Conservation (phyloP, 2,329 filamentous ascomycete genomes). For the Pseudopyricularia cyperi region DNA sequence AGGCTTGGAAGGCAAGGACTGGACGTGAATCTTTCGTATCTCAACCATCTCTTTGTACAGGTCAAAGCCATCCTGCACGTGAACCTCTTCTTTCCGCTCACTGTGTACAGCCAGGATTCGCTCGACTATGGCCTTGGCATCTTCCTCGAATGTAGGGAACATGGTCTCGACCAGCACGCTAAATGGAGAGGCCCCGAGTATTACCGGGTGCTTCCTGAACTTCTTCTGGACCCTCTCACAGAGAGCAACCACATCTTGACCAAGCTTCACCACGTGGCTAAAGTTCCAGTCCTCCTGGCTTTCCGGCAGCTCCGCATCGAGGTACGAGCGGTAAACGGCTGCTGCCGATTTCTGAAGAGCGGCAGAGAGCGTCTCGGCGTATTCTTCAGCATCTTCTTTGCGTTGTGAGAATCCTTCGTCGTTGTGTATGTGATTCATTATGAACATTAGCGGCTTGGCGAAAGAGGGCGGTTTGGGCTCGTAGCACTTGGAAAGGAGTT, state of each 20-base stretch:
- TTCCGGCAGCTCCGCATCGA: slow-evolving; percentile 69
- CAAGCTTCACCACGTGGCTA: slow-evolving; percentile 77
- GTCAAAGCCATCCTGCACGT: slow-evolving; percentile 86
- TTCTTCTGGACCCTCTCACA: slow-evolving; percentile 85
- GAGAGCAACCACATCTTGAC: slow-evolving; percentile 72
- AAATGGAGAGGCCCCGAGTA: slow-evolving; percentile 59
- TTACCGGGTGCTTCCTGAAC: slow-evolving; percentile 74
- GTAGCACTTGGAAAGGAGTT: slow-evolving; percentile 79
- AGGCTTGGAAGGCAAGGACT: slow-evolving; percentile 56
- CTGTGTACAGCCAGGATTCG: slow-evolving; percentile 65
- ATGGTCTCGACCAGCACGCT: slow-evolving; percentile 69
- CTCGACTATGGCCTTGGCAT: slow-evolving; percentile 73
- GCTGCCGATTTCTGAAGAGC: slow-evolving; percentile 62
- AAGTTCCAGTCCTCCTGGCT: slow-evolving; percentile 81
- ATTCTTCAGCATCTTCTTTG: slow-evolving; percentile 58
- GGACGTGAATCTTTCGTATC: slow-evolving; percentile 67
- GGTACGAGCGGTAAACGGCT: slow-evolving; percentile 65
- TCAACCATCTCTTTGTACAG: slow-evolving; percentile 81
- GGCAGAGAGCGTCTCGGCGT: slow-evolving; percentile 56
- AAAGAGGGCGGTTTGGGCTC: slow-evolving; percentile 76
- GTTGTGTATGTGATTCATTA: slow-evolving; percentile 69
- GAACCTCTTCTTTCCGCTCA: slow-evolving; percentile 59
- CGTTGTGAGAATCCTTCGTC: slow-evolving; percentile 65
- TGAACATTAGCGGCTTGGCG: slow-evolving; percentile 55
- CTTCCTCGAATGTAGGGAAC: slow-evolving; percentile 80